Evolutionary conservation across 768 basidiomycete genomes (phyloP), one percentile per base, ranked within the genome.

Genomic region (Tylopilus vinaceipallidus): DNA sequence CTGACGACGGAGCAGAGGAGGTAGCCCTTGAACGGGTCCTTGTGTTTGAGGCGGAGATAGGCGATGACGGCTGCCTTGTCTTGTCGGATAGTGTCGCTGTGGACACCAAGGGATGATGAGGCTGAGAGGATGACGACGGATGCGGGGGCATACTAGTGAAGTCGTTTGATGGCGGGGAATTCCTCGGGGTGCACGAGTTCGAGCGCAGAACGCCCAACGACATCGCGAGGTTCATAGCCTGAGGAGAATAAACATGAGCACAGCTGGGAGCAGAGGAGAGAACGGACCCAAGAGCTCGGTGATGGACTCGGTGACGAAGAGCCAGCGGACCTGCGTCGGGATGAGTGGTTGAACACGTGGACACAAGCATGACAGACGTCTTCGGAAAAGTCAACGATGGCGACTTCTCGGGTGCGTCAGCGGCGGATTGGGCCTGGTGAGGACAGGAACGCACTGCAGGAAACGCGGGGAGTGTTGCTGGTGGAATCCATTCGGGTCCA

Each of bases 101-200:
- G 56, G 45, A 37, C 3, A 19, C 14, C 26, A 52, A 20, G 14
- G 44, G 17, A 20, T 39, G 24, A 30, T 17, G 30, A 30, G 20
- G 45, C 32, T 10, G 35, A 23, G 32, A 26, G 16, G 38, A 45
- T 10, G 47, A 40, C 4, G 41, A 11, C 19, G 36, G 37, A 22
- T 29, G 38, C 13, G 26, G n/a, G 29, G 9, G 45, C 54, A 35
- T 57, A 88, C 86, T 86, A 86, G 65, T 90, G 89, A 34, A 89
- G 71, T 51, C 75, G 74, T 59, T 78, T 78, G n/a, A 85, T 79
- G 30, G 80, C 76, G 24, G 76, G 65, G 56, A 83, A 83, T 63
- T 91, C 88, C 44, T 91, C 89, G 2, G 88, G 88, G 63, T 91
- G 89, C 24, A 88, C 86, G 53, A 91, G 83, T 46, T 87, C 80